Conservation (phyloP, 2,329 filamentous ascomycete genomes). For the Fusarium multiceps region DNA sequence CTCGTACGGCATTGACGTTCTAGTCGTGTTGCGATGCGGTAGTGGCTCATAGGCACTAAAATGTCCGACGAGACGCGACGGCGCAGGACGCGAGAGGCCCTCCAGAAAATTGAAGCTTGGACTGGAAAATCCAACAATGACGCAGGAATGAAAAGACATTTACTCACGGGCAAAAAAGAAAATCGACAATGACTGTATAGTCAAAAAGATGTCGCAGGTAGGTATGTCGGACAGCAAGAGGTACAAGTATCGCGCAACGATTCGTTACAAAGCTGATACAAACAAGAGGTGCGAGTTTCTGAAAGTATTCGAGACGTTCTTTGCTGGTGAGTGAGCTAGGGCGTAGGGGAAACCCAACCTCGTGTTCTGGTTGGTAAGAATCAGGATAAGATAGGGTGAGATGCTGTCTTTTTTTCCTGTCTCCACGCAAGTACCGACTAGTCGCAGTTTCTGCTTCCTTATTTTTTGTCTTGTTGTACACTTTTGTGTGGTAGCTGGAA, state of each 20-base stretch:
- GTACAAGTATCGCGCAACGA: constrained; percentile 41
- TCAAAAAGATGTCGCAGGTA: constrained; percentile 24
- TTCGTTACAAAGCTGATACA: constrained; percentile 45
- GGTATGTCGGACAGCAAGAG: constrained; percentile 37
- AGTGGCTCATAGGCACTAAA: not conserved
- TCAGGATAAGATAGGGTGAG: constrained; percentile 22
- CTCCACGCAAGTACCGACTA: constrained; percentile 36
- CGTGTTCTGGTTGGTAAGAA: constrained; percentile 36
- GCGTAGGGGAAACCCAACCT: constrained; percentile 32
- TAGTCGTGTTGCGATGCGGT: not conserved
- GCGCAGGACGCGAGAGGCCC: constrained; percentile 29
- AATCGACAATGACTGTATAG: constrained; percentile 46
- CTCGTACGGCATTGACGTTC: not conserved
- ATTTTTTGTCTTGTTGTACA: not conserved
- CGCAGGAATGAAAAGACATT: constrained; percentile 24
- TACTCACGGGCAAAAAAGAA: constrained; percentile 54
- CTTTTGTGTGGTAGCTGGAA: constrained; percentile 2
- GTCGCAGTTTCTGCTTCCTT: constrained; percentile 5
- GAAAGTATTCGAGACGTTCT: constrained; percentile 42
- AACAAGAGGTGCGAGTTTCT: constrained; percentile 40
- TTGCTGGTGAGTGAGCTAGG: constrained; percentile 29
- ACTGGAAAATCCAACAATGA: constrained; percentile 23
- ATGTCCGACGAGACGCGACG: constrained; percentile 28
- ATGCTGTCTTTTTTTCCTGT: constrained; percentile 22
- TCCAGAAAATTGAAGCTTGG: constrained; percentile 16